Conservation (phyloP, 768 basidiomycete genomes). For the Neoboletus brunneissimus region DNA sequence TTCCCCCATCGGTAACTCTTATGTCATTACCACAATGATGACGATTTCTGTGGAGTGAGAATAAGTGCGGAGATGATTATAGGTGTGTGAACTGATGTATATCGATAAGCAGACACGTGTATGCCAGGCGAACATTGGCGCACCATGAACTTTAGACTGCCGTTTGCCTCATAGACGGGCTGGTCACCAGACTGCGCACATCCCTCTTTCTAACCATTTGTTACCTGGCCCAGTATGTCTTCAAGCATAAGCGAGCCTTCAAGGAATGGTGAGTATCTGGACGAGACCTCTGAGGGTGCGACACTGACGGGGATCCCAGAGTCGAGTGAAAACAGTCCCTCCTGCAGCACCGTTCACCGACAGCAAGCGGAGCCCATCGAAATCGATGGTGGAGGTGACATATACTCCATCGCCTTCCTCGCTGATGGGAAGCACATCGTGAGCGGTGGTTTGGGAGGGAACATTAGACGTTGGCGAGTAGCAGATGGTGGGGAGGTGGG, state of each 20-base stretch:
- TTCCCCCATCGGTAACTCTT: not conserved
- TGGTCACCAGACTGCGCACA: not conserved
- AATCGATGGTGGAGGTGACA: not conserved
- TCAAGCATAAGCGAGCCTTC: not conserved
- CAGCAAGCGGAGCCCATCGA: not conserved
- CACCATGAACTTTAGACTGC: not conserved
- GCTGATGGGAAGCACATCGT: not conserved
- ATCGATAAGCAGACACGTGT: not conserved
- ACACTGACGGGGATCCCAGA: not conserved
- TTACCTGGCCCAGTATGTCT: not conserved
- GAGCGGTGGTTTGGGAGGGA: not conserved
- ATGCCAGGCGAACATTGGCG: not conserved
- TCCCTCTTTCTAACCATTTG: not conserved
- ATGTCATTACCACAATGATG: not conserved
- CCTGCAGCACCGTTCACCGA: not conserved
- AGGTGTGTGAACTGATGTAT: not conserved
- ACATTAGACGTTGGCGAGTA: not conserved
- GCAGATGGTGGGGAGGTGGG: not conserved
- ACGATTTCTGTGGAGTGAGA: not conserved
- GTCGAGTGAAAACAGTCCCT: not conserved
- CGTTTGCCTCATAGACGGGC: too few relatives aligned
- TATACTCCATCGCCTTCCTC: not conserved
- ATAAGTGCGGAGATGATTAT: not conserved
- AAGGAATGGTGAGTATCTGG: not conserved
- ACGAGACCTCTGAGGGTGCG: not conserved